phyloP scores from a whole-genome alignment of 352 stramenopile genomes.

The Globisporangium uncinulatum region DNA sequence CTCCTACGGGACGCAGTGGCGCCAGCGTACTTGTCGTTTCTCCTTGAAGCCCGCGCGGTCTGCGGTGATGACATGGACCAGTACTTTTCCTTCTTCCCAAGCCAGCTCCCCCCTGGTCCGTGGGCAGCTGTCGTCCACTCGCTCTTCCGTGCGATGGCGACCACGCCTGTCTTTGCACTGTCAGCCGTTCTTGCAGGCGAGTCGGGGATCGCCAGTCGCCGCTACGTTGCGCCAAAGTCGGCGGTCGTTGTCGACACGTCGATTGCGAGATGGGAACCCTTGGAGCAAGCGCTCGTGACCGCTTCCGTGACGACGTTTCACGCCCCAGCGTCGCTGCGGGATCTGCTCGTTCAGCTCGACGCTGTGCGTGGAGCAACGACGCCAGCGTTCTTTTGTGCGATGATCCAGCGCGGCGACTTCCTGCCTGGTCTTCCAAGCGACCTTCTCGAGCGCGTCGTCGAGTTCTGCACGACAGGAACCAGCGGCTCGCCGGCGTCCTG shows the following conservation, averaged over 20 bases:
- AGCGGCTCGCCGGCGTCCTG: conserved; percentile 1
- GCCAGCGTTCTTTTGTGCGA: conserved; percentile 41
- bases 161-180: conserved; percentile 37
- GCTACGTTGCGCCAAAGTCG: conserved; percentile 24
- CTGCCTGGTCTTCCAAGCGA: conserved; percentile 23
- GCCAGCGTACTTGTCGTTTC: conserved; percentile 64
- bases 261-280: conserved; percentile 31
- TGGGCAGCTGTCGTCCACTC: conserved; percentile 48
- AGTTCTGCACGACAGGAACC: conserved; percentile 34
- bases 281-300: conserved; percentile 28
- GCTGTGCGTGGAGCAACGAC: conserved; percentile 50
- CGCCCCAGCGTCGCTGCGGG: conserved; percentile 24
- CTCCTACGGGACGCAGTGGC: conserved; percentile 69
- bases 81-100: conserved; percentile 52
- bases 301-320: conserved; percentile 28
- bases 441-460: conserved; percentile 27
- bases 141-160: conserved; percentile 48
- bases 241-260: conserved; percentile 44
- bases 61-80: conserved; percentile 29
- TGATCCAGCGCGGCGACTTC: conserved; percentile 30
- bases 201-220: not conserved
- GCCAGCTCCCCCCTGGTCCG: conserved; percentile 32
- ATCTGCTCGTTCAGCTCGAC: conserved; percentile 42
- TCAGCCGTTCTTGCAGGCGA: conserved; percentile 15
- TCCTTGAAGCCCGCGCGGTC: conserved; percentile 42